Evolutionary conservation across 768 basidiomycete species (phyloP).

Genomic region (Lyophyllum decastes): DNA sequence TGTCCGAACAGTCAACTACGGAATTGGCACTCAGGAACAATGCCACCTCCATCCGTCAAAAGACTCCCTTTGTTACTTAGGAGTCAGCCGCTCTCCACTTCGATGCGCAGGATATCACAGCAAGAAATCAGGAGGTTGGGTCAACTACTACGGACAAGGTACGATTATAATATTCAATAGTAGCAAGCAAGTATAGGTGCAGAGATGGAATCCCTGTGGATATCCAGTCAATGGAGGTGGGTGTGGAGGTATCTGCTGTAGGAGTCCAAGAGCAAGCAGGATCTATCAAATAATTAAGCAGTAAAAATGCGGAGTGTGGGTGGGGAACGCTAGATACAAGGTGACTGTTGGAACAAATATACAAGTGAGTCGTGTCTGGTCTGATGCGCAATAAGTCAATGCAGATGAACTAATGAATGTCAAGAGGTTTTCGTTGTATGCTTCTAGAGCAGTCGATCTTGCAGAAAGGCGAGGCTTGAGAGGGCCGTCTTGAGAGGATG

Average conservation of each 20-base stretch:
- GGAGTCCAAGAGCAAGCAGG: background rate
- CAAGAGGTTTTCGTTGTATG: background rate
- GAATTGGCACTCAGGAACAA: background rate
- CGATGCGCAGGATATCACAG: background rate
- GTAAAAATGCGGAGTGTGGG: slow-evolving; percentile 1
- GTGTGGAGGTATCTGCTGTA: slow-evolving; percentile 2
- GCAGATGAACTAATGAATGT: background rate
- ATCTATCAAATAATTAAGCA: slow-evolving; percentile 2
- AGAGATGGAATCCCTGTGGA: slow-evolving; percentile 11
- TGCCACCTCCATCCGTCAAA: background rate
- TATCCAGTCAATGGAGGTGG: slow-evolving; percentile 1
- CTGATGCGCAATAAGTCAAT: background rate
- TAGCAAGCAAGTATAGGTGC: slow-evolving; percentile 3
- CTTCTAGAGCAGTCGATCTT: background rate
- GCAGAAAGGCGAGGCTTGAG: background rate
- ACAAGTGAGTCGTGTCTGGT: slow-evolving; percentile 5
- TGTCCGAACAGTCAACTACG: slow-evolving; percentile 3
- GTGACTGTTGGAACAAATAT: background rate
- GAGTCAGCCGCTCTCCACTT: too few relatives aligned
- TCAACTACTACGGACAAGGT: background rate
- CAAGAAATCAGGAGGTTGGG: background rate
- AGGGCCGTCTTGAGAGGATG: background rate
- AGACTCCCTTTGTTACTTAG: too few relatives aligned
- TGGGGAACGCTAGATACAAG: background rate
- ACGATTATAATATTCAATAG: background rate